Percentiles rank a stretch among this genome's conserved stretches.
These are phyloP conservation scores for Podospora tetraspora DNA, from an alignment of 495 filamentous ascomycete genomes.

Conservation along the genomic window DNA sequence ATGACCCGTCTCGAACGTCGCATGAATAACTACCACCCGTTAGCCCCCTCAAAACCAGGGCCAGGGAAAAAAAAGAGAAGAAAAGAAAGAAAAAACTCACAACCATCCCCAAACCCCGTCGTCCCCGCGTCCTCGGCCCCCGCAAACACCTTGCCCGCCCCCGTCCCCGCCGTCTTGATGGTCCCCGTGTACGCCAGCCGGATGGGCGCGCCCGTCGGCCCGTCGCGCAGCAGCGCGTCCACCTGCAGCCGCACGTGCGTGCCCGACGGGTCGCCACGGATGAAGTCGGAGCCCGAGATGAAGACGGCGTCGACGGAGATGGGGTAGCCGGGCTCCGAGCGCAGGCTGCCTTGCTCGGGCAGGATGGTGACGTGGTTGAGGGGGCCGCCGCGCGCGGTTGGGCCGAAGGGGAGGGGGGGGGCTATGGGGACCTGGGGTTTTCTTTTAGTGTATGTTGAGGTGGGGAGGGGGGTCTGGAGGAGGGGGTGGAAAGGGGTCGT, in stretches of 20 bases:
- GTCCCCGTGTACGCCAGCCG: constrained; percentile 50
- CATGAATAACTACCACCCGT: constrained; percentile 41
- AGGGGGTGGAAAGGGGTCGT: constrained; percentile 7
- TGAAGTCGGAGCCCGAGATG: constrained; percentile 49
- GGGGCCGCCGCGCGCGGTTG: constrained; percentile 18
- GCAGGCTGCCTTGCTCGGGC: constrained; percentile 24
- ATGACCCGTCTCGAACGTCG: constrained; percentile 51
- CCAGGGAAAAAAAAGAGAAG: not conserved
- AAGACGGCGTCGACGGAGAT: constrained; percentile 45
- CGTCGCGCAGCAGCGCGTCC: constrained; percentile 41
- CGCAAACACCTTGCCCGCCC: constrained; percentile 38
- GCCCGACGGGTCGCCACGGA: constrained; percentile 45
- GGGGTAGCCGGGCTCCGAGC: constrained; percentile 30
- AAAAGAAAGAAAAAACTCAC: constrained; percentile 38
- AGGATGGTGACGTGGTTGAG: constrained; percentile 31
- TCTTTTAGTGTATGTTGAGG: not conserved
- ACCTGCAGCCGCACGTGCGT: constrained; percentile 49
- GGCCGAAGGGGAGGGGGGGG: constrained; percentile 24
- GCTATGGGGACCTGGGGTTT: constrained; percentile 31
- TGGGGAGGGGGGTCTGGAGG: not conserved
- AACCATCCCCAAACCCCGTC: constrained; percentile 52
- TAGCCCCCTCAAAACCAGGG: not conserved
- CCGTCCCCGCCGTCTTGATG: constrained; percentile 30
- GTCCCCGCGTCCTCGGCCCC: constrained; percentile 44
- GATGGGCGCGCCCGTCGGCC: constrained; percentile 33